Percentiles rank a stretch among this genome's conserved stretches.
These are phyloP conservation scores for Trichoderma erinaceum DNA, from an alignment of 495 filamentous ascomycete genomes.

Conservation along the genomic window DNA sequence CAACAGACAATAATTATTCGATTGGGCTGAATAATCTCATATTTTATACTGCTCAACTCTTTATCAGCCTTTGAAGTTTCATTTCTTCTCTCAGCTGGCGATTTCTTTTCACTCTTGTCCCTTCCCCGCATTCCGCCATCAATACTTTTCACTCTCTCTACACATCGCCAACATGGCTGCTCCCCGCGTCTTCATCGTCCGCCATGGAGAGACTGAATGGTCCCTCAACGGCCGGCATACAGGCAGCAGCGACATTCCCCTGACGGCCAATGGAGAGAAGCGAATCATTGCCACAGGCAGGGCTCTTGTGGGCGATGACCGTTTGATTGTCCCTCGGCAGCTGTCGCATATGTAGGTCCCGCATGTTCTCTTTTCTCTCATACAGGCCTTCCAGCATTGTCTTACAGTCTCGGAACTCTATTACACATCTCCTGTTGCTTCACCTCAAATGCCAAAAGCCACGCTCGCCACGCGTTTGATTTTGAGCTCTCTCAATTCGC, in stretches of 20 bases:
- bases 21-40: no score
- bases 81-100: background rate
- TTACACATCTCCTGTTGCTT: no score
- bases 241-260: constrained; percentile 73
- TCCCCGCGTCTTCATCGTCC: constrained; percentile 85
- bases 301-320: constrained; percentile 75
- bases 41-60: background rate
- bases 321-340: constrained; percentile 78
- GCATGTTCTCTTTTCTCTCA: constrained; percentile 13
- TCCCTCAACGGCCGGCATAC: constrained; percentile 91
- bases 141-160: no score
- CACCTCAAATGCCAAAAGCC: no score
- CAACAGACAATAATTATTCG: no score
- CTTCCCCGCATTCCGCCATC: background rate
- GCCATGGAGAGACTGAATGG: constrained; percentile 96
- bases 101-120: background rate
- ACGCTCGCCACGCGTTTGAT: background rate
- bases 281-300: constrained; percentile 74
- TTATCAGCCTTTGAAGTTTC: no score
- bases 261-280: constrained; percentile 83
- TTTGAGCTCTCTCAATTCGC: background rate
- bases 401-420: background rate
- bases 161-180: constrained; percentile 36
- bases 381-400: background rate
- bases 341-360: constrained; percentile 63